These are phyloP conservation scores for Cordyceps cateniannulata DNA, from an alignment of 2,329 filamentous ascomycete species.

Conservation along the genomic window DNA sequence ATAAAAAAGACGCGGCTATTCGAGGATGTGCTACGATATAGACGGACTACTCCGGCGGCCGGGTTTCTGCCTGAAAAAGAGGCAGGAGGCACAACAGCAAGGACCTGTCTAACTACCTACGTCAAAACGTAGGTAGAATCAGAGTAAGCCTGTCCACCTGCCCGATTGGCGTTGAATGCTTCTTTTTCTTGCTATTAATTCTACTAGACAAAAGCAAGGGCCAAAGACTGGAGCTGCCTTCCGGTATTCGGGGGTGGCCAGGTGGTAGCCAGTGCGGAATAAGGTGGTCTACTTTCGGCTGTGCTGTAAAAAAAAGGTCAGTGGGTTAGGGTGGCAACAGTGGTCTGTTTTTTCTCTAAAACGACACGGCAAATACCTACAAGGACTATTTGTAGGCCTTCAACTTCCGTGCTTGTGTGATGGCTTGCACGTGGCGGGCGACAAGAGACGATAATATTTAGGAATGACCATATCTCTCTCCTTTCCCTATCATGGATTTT, in stretches of 20 bases:
- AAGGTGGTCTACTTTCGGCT: too few relatives aligned
- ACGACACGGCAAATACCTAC: neutral
- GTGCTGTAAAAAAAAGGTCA: too few relatives aligned
- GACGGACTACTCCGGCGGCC: neutral
- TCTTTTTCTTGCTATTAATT: neutral
- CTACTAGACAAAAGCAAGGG: neutral
- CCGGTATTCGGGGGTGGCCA: too few relatives aligned
- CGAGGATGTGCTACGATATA: neutral
- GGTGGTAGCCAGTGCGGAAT: too few relatives aligned
- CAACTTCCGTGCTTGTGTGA: too few relatives aligned
- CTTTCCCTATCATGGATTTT: neutral
- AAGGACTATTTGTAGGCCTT: too few relatives aligned
- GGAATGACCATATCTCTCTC: neutral
- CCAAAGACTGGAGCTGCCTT: neutral
- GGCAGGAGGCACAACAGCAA: too few relatives aligned
- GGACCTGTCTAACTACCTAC: neutral
- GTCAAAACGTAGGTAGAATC: neutral
- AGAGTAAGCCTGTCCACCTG: neutral
- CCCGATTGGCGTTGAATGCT: constrained; percentile 1
- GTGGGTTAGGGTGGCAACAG: too few relatives aligned
- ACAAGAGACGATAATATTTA: neutral
- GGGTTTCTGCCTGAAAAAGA: neutral
- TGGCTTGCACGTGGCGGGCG: neutral
- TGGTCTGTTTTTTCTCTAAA: too few relatives aligned
- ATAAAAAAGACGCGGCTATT: neutral